Conservation (phyloP, 805 yeast genomes). For the Citeromyces nyonsensis region DNA sequence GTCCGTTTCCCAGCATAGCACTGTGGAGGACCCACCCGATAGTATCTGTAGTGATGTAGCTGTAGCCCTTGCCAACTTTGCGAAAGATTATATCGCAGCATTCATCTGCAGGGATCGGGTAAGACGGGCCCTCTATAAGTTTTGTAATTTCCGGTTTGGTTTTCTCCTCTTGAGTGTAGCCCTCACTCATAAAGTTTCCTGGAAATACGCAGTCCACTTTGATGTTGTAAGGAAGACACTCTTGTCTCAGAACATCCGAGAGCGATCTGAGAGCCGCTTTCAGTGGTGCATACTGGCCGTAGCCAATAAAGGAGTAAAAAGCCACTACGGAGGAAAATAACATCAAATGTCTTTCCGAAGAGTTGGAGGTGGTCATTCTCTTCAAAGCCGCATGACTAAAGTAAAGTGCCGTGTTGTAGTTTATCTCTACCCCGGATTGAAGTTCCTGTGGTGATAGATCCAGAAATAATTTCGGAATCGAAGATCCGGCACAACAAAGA, state of each 20-base stretch:
- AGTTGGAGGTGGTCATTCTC: constrained; percentile 10
- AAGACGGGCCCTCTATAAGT: constrained; percentile 73
- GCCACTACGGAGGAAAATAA: constrained; percentile 68
- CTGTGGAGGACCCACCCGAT: constrained; percentile 72
- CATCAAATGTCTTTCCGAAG: constrained; percentile 30
- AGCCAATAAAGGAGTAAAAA: constrained; percentile 82
- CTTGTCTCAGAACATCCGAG: constrained; percentile 71
- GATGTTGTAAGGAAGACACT: constrained; percentile 49
- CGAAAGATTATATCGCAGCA: constrained; percentile 50
- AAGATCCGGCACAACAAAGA: constrained; percentile 79
- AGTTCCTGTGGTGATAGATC: constrained; percentile 50
- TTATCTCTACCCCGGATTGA: constrained; percentile 43
- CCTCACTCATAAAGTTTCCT: constrained; percentile 85
- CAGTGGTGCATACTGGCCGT: constrained; percentile 78
- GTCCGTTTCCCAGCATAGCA: constrained; percentile 53
- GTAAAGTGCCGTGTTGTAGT: constrained; percentile 61
- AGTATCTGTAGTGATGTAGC: constrained; percentile 66
- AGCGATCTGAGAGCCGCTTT: constrained; percentile 73
- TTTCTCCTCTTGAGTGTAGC: constrained; percentile 62
- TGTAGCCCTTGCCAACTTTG: constrained; percentile 46
- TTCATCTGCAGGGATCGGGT: constrained; percentile 46
- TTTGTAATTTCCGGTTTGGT: constrained; percentile 80
- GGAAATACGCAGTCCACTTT: constrained; percentile 68
- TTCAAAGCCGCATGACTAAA: constrained; percentile 51
- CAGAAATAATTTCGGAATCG: constrained; percentile 62